Evolutionary conservation across 106 monocot genomes (phyloP), one percentile per base, ranked within the genome.

Genomic region (Phalaenopsis aphrodite): DNA sequence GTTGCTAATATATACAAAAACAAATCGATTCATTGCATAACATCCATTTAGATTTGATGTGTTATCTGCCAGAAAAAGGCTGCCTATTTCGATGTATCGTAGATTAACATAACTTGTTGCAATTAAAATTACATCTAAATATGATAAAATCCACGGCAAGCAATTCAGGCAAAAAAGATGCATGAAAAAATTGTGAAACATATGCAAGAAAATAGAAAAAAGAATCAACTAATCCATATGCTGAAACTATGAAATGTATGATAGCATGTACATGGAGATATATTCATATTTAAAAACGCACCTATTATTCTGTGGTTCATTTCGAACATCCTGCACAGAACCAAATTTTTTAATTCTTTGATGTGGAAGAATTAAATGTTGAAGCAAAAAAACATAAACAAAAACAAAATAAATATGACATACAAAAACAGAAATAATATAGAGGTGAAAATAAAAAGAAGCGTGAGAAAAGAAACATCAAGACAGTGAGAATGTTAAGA

Each of bases 271-370:
- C 38, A 69, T 23, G 69, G 39, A 39, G 39, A 69, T n/a, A 69
- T 69, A 38, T 38, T 74, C 43, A 67, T 14, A 36, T 11, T 38
- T 30, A 41, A 84, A 56, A 30, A 76, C 75, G 55, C 72, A 92
- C 89, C 92, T 86, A 77, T 83, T 90, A 77, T 75, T 90, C 81
- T 90, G 88, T 3, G 65, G 69, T 82, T 76, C 83, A 77, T 83
- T 83, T 75, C 83, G 90, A 88, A 83, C 47, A 83, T 90, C 90
- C 93, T 93, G 93, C 82, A 78, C 80, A 79, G 76, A 5, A 37
- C 42, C 66, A 8, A 15, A 78, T 58, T 61, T 57, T n/a, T 81
- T 75, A 75, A 77, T 41, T 72, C 11, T 4, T 7, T 11, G 18
- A 49, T 3, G 30, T 42, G 4, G 74, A 74, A 45, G 42, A 74